A percentile compares a stretch with the other conserved stretches of the same genome.
Evolutionary conservation across 352 stramenopile species (phyloP).

Genomic region (Phytophthora foliorum): DNA sequence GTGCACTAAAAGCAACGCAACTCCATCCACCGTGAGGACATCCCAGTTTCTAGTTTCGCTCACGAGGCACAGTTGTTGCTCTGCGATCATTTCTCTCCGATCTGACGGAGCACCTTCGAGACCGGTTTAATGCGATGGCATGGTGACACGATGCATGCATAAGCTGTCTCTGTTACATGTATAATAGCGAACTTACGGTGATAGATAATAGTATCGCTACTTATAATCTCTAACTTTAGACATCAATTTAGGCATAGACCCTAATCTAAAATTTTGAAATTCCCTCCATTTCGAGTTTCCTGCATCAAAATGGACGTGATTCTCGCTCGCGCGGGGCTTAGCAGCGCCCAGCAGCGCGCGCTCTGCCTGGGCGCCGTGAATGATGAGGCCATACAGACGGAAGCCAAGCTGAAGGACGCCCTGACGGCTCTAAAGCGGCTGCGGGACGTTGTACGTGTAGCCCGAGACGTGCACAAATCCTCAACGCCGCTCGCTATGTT

Average conservation of each 20-base stretch:
- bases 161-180: too few species aligned
- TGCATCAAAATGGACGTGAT: conserved; percentile 17
- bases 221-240: background rate
- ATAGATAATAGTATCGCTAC: too few species aligned
- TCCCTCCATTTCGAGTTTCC: background rate
- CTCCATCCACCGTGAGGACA: too few species aligned
- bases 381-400: conserved; percentile 18
- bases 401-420: conserved; percentile 13
- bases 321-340: conserved; percentile 18
- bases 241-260: too few species aligned
- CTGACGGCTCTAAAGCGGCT: conserved; percentile 16
- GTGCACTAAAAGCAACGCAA: too few species aligned
- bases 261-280: background rate
- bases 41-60: too few species aligned
- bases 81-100: too few species aligned
- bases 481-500: conserved; percentile 2
- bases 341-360: conserved; percentile 13
- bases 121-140: too few species aligned
- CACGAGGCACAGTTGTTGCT: too few species aligned
- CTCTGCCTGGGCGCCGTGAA: conserved; percentile 20
- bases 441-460: conserved; percentile 19
- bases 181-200: too few species aligned
- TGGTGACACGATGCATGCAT: too few species aligned
- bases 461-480: conserved; percentile 25
- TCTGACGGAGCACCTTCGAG: too few species aligned